phyloP scores from a whole-genome alignment of 495 filamentous ascomycete species.

The Aspergillus incahuasiensis region DNA sequence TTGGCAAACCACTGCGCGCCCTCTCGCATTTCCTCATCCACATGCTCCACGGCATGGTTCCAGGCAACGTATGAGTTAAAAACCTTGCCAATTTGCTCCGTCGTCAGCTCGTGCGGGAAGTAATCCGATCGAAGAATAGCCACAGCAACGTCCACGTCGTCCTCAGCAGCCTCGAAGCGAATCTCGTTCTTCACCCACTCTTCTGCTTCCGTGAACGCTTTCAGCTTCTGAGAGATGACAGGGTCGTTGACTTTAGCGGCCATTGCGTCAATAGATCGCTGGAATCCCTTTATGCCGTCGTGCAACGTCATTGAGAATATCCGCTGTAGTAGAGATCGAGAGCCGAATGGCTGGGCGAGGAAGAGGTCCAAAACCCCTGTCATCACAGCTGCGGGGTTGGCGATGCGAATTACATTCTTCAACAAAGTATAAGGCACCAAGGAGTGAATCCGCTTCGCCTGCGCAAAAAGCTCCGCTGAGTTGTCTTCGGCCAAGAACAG shows the following conservation, averaged over 20 bases:
- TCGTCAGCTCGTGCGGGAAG: constrained; percentile 60
- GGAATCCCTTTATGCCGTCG: constrained; percentile 80
- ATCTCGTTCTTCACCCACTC: constrained; percentile 70
- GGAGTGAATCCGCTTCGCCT: constrained; percentile 88
- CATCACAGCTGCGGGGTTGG: constrained; percentile 96
- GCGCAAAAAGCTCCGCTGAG: constrained; percentile 90
- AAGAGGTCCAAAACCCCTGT: constrained; percentile 87
- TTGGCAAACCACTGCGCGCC: constrained; percentile 89
- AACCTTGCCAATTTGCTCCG: constrained; percentile 72
- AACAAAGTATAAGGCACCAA: constrained; percentile 86
- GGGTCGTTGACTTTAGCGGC: constrained; percentile 69
- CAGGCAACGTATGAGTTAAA: constrained; percentile 97
- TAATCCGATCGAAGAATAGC: constrained; percentile 72
- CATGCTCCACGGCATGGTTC: constrained; percentile 88
- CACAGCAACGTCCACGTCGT: constrained; percentile 78
- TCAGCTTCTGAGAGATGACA: constrained; percentile 76
- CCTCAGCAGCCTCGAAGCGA: constrained; percentile 61
- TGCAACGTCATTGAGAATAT: constrained; percentile 89
- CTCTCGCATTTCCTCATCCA: constrained; percentile 80
- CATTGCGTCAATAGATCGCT: constrained; percentile 78
- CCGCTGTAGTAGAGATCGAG: constrained; percentile 83
- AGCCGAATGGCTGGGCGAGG: constrained; percentile 88
- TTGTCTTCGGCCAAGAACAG: constrained; percentile 98
- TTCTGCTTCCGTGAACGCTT: constrained; percentile 67
- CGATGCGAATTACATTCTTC: constrained; percentile 94